Conservation (phyloP, 345 rosid species). For the Camelina neglecta region DNA sequence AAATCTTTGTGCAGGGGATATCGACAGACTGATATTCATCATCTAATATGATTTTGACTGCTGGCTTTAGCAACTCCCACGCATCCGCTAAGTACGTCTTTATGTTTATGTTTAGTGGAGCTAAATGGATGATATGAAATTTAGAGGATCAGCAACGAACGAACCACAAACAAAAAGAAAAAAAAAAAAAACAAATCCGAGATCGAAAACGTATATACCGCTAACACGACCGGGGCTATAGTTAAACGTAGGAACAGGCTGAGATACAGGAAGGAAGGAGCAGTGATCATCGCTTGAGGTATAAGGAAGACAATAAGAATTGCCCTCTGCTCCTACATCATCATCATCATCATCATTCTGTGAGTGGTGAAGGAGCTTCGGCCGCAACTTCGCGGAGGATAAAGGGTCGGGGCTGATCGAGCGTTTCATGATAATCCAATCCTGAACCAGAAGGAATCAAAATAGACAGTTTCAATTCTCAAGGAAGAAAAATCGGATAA, state of each 20-base stretch:
- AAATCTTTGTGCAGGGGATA: neutral
- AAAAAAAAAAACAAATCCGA: no score
- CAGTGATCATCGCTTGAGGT: no score
- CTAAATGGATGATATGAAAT: neutral
- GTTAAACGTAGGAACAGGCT: no score
- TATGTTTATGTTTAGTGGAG: neutral
- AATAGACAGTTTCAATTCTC: no score
- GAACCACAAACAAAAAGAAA: no score
- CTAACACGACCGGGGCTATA: no score
- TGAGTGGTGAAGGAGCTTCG: neutral
- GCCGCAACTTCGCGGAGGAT: neutral
- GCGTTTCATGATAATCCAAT: neutral
- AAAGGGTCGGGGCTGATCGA: neutral
- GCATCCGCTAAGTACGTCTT: neutral
- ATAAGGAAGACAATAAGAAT: neutral
- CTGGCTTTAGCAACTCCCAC: neutral
- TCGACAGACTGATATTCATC: neutral
- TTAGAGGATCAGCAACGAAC: neutral
- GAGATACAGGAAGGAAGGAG: no score
- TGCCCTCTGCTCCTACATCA: neutral
- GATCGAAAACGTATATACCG: neutral
- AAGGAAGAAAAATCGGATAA: no score
- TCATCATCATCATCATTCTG: neutral
- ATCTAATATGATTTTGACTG: neutral
- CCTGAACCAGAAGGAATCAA: no score